These are phyloP conservation scores for Colletotrichum ledebouriae DNA, from an alignment of 2,329 filamentous ascomycete genomes.

Conservation along the genomic window DNA sequence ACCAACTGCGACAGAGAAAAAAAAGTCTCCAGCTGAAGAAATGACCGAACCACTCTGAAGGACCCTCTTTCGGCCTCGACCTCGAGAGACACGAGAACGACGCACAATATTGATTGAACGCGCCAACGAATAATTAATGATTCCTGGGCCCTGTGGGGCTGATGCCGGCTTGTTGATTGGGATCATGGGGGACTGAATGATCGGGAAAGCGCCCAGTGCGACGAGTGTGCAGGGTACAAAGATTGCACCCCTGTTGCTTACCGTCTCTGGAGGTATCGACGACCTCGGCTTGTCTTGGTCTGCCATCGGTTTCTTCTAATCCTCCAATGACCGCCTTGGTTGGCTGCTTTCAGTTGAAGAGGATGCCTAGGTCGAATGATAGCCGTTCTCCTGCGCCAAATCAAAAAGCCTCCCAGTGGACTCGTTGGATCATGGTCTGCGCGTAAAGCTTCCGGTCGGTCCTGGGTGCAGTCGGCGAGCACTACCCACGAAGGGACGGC, in stretches of 20 bases:
- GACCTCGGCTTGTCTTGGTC: conserved; percentile 36
- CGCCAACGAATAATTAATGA: conserved; percentile 36
- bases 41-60: conserved; percentile 11
- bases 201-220: conserved; percentile 47
- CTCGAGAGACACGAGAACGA: conserved; percentile 21
- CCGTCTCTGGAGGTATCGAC: conserved; percentile 34
- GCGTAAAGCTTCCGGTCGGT: conserved; percentile 37
- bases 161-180: conserved; percentile 21
- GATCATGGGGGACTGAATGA: conserved; percentile 41
- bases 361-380: conserved; percentile 10
- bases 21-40: neutral
- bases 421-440: conserved; percentile 21
- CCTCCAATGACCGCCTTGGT: conserved; percentile 19
- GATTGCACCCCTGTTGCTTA: conserved; percentile 25
- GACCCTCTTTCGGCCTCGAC: conserved; percentile 16
- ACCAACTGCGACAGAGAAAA: neutral
- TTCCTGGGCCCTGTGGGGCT: conserved; percentile 35
- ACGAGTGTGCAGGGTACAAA: conserved; percentile 29
- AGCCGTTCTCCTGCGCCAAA: conserved; percentile 2
- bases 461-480: conserved; percentile 30
- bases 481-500: conserved; percentile 25
- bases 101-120: conserved; percentile 31
- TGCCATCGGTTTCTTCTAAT: conserved; percentile 26
- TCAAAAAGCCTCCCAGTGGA: conserved; percentile 7
- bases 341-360: conserved; percentile 30